Evolutionary conservation across 306 rosid species (phyloP), one percentile per base, ranked within the genome.

Genomic region (Vigna hirtella): DNA sequence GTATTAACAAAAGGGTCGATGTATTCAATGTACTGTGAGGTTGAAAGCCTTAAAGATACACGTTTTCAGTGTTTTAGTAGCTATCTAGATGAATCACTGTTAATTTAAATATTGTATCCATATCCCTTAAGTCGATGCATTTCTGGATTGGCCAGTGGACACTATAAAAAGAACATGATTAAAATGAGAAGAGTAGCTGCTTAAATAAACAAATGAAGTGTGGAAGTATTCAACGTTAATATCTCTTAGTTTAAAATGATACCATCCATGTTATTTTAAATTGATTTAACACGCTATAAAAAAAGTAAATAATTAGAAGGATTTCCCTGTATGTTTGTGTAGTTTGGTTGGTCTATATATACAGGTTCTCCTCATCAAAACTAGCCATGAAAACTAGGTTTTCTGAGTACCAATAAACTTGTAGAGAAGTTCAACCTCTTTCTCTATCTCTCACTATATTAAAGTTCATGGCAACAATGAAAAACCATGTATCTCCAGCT

Each of bases 381-480:
- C 26, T 4, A 57, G 9, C 64, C 36, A 57, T 24, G 9, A 57
- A 56, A 57, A 57, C 36, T 11, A 26, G n/a, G 26, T 1, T 12
- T 17, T 57, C 64, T 22, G 18, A 8, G 12, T 0, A 36, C 42
- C 42, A 59, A 28, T 15, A 62, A 62, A 22, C 13, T 32, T 62
- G 22, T 3, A 30, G 12, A 62, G 15, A 22, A 32, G 40, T 59
- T 28, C 13, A 58, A 56, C 11, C 16, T 10, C 34, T 17, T 11
- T 20, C 12, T 20, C 15, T 24, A 2, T 22, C 52, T 49, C 18
- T 50, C 3, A 26, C 69, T 3, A 36, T 36, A 61, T 61, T 61
- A 0, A 58, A 32, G 3, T 74, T 16, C 10, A 81, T 88, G 86
- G 86, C 83, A 66, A 58, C 77, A 62, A 34, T 2, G 49, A 74